Base-by-base conservation (phyloP, 345 rosid genomes). In the Aegle marmelos region DNA sequence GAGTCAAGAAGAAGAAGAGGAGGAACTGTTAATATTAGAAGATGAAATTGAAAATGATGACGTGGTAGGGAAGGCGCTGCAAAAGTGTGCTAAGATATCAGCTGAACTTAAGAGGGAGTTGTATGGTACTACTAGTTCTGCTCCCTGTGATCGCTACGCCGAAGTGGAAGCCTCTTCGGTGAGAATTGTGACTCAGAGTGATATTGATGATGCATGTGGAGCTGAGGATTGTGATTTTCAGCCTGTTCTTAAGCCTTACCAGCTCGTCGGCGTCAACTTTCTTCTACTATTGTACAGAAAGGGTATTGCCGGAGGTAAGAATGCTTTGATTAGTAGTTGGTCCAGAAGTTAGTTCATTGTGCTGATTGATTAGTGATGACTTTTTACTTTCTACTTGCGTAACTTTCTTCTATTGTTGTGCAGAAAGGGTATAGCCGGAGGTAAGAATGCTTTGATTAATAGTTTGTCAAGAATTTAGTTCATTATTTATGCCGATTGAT, bases 231-330 rank as follows among this genome's bases (percentile, higher is more conserved):
- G 91, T 33, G 91, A 87, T 83, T 92, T 90, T 84, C 93, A 91
- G 89, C 98, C 97, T 54, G 75, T 94, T 79, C 94, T 96, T 80
- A 94, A 94, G 85, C 98, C 98, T 58, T 94, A 94, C 75, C 98
- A 96, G 82, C 87, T 96, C 45, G 97, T 92, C 78, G 99, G 98
- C 68, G 98, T 96, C 77, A 96, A 92, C 81, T 96, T 96, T 90
- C 99, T 96, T 85, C 97, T 96, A 78, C 74, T 92, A n/a, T 79
- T 96, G 84, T 88, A 96, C 62, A 84, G 91, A 65, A 94, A 90
- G 87, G 87, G 95, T 64, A 88, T 96, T 56, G 97, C 90, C 28
- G 98, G 98, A 91, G 99, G 99, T 96, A 87, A 45, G 50, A 45
- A 45, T 45, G 50, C 50, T 45, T 11, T 45, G 17, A 45, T 45